Base-by-base conservation (phyloP, 805 yeast genomes). In the Kluyveromyces wickerhamii region DNA sequence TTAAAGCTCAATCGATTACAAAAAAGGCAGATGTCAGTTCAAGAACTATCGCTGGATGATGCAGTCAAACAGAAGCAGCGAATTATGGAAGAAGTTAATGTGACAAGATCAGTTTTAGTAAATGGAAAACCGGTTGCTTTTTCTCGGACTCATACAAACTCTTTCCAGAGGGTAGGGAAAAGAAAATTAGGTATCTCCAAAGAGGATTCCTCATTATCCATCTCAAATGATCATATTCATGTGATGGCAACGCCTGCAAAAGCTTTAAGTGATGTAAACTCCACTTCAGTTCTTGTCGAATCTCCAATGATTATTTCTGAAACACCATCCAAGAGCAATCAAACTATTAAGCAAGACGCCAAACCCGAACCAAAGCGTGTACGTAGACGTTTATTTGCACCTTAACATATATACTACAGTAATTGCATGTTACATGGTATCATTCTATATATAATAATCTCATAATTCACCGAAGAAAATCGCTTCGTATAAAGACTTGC, bases 401-500 rank as follows among this genome's bases (percentile, higher is more conserved):
- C 65, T 9, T 44, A 42, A 21, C 20, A 16, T n/a, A 16, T 26
- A 32, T 16, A 9, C 14, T 15, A 14, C 23, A 40, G 4, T 18
- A 7, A 8, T 16, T 34, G n/a, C 8, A n/a, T 23, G 20, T 17
- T 21, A 27, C 7, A 23, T n/a, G 12, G 21, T 30, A 21, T 30
- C n/a, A n/a, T n/a, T n/a, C n/a, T n/a, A n/a, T n/a, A n/a, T n/a
- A n/a, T n/a, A n/a, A 30, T 21, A 21, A 11, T 19, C 9, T 24
- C 40, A 38, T 15, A 52, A 36, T 47, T 79, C 88, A 7, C 89
- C 94, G 52, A 82, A 79, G 53, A 81, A 82, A 8, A 84, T 69
- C 5, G 87, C 87, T 40, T 72, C 65, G 19, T 68, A 67, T 10
- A 82, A 63, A 27, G 62, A 68, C 40, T 59, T 63, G 2, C 76